These are phyloP conservation scores for Sclerotinia sclerotiorum DNA, from an alignment of 2,329 filamentous ascomycete genomes.

Conservation along the genomic window DNA sequence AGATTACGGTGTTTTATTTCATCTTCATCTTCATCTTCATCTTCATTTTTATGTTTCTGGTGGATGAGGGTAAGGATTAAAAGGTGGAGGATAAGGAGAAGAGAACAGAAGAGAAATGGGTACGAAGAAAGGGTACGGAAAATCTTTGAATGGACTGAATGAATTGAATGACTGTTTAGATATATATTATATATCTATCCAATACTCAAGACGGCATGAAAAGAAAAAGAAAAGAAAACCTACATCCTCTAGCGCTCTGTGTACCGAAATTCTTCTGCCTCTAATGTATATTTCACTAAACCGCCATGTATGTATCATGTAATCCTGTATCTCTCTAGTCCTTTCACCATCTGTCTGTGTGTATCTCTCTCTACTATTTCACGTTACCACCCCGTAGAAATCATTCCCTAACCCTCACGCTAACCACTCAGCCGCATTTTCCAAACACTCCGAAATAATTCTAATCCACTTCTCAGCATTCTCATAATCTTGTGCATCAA, in stretches of 20 bases:
- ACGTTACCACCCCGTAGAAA: not conserved
- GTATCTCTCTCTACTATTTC: not conserved
- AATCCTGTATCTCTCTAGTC: not conserved
- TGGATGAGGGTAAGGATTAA: too few relatives aligned
- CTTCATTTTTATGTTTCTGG: too few relatives aligned
- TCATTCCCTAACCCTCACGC: not conserved
- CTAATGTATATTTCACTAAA: not conserved
- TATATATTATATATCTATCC: not conserved
- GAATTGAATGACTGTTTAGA: too few relatives aligned
- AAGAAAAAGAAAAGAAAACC: not conserved
- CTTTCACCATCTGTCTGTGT: not conserved
- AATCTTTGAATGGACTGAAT: too few relatives aligned
- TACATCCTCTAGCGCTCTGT: not conserved
- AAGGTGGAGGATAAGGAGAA: too few relatives aligned
- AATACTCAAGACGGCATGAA: not conserved
- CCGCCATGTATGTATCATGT: not conserved
- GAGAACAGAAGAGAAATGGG: too few relatives aligned
- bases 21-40: too few relatives aligned
- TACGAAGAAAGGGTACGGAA: too few relatives aligned
- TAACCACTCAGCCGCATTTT: slow-evolving; percentile 1
- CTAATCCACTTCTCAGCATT: slow-evolving; percentile 59
- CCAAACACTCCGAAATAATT: slow-evolving; percentile 50
- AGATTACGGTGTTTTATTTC: too few relatives aligned
- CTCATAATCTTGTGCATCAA: slow-evolving; percentile 57
- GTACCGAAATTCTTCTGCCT: not conserved